phyloP scores from a whole-genome alignment of 768 basidiomycete genomes.

The Auricularia sp. region DNA sequence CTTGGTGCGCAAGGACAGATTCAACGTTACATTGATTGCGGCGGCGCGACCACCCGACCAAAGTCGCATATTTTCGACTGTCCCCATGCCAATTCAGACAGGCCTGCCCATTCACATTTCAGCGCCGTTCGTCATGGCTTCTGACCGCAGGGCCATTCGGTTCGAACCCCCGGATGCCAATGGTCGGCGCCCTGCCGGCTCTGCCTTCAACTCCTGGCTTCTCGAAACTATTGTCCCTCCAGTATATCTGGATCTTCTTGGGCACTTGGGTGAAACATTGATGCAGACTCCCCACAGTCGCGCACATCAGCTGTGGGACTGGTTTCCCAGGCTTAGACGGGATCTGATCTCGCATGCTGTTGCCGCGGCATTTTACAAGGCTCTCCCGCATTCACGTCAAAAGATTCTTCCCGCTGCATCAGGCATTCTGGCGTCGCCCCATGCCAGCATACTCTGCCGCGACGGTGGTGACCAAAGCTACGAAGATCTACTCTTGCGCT shows the following conservation, averaged over 20 bases:
- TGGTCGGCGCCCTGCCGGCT: not conserved
- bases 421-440: not conserved
- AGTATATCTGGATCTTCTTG: not conserved
- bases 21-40: not conserved
- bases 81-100: not conserved
- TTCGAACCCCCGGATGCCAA: slow-evolving; percentile 1
- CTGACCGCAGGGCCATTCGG: not conserved
- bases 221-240: slow-evolving; percentile 1
- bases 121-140: not conserved
- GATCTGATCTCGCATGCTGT: not conserved
- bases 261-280: not conserved
- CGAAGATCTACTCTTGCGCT: not conserved
- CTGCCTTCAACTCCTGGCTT: not conserved
- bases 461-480: not conserved
- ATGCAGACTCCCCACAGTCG: not conserved
- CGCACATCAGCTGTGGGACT: not conserved
- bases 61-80: not conserved
- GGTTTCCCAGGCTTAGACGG: not conserved
- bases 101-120: not conserved
- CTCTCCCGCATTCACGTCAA: not conserved
- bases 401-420: not conserved
- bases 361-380: not conserved
- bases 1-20: not conserved
- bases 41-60: not conserved
- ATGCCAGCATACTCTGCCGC: not conserved